Base-by-base conservation (phyloP, 805 yeast species). In the Zygosaccharomyces siamensis region DNA sequence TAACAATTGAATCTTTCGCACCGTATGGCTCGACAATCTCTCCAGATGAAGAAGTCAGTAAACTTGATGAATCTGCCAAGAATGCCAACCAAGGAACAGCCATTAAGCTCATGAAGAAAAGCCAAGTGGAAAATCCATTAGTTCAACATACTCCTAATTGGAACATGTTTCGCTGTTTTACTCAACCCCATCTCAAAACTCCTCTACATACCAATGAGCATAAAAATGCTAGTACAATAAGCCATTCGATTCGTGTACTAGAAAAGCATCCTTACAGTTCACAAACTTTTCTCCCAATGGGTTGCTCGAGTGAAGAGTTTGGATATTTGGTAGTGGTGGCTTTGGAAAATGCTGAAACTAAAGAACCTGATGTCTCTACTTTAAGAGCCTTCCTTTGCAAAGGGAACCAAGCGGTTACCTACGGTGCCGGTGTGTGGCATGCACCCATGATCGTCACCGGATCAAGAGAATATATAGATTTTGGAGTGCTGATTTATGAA, bases 11-110 rank as follows among this genome's bases (percentile, higher is more conserved):
- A 32, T 62, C 75, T 1, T 89, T 88, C 60, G 76, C 77, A 0
- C 73, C 74, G 2, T 89, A 74, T 63, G 97, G 97, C 1, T 80
- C 84, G 0, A 81, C 87, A 8, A 78, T 89, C 38, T 84, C 93
- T 24, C 86, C 95, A 3, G 79, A 78, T 51, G 86, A 88, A 58
- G 95, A 87, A 65, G 72, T 86, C 26, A 36, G 39, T 3, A 47
- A 43, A 24, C 49, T 52, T 10, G 50, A 48, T 31, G 61, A 67
- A 32, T 61, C 75, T 1, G 69, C 74, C 43, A 61, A 66, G 33
- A 64, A 74, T 28, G 97, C 97, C 4, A 90, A 90, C 68, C 89
- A 90, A 61, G 97, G 97, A n/a, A 90, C 97, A 1, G 97, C 97
- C 1, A 72, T 78, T 4, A 90, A 90, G 59, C 65, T 88, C 40